Evolutionary conservation across 352 stramenopile species (phyloP), one percentile per base, ranked within the genome.

Genomic region (Phytophthora rubi): DNA sequence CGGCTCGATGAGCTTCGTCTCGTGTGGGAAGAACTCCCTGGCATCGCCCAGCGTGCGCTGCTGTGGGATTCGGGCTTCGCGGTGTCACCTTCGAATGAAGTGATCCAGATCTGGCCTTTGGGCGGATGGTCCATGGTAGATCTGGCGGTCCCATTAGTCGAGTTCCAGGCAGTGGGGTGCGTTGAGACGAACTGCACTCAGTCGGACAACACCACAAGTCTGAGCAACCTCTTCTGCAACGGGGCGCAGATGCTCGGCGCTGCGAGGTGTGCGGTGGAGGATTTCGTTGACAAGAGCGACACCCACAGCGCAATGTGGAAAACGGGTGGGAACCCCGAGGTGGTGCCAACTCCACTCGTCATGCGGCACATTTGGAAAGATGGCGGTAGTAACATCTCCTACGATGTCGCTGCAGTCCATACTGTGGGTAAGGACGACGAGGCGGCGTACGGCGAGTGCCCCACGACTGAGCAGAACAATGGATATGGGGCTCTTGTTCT

Each of bases 31-130:
- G 12, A 47, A 16, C 32, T 74, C 12, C 32, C 51, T 4, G 65
- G 65, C 3, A 63, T 73, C 35, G 59, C 45, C 6, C 70, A 77
- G 45, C 70, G 70, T 35, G 65, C 64, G 1, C 26, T 76, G 16
- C 37, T 76, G 8, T 76, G 70, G 64, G 70, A 76, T 51, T 64
- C 63, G 2, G 70, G 69, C 3, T 76, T 69, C 23, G 69, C 28
- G 0, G 5, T 69, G 9, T 26, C 65, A 9, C 23, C 54, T 3
- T 12, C 52, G 28, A 59, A 66, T 6, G 7, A 7, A 1, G 39
- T 53, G 2, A 64, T 73, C 33, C 57, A 76, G 33, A 69, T 76
- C 6, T 76, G 55, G 52, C 62, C 69, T 12, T 39, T 73, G 0
- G 42, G 21, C 10, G 49, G 23, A 5, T 45, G 58, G 10, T 54